Conservation (phyloP, 306 rosid species). For the Albizia julibrissin region DNA sequence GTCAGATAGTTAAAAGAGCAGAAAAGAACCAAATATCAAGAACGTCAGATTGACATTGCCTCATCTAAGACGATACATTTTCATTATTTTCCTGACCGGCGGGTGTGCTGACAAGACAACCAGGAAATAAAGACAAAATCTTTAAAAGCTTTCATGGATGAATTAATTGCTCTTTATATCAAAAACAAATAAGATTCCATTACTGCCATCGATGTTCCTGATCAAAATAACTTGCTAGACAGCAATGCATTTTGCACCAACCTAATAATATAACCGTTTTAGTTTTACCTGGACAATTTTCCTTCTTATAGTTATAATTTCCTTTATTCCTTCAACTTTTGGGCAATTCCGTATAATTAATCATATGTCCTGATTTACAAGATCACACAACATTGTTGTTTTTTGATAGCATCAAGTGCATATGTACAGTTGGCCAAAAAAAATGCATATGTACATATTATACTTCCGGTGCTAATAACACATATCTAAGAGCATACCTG, state of each 20-base stretch:
- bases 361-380: neutral
- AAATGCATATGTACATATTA: neutral
- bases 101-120: neutral
- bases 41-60: constrained; percentile 7
- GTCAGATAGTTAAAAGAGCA: neutral
- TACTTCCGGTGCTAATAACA: constrained; percentile 1
- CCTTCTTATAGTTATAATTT: neutral
- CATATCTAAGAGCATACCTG: constrained; percentile 59
- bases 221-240: neutral
- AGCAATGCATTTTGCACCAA: constrained; percentile 12
- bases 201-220: neutral
- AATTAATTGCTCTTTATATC: neutral
- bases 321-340: constrained; percentile 22
- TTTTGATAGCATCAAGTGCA: neutral
- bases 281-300: neutral
- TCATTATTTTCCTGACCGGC: constrained; percentile 6
- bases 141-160: neutral
- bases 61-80: neutral
- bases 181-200: neutral
- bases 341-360: constrained; percentile 10
- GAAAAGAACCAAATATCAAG: constrained; percentile 12
- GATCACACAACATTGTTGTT: neutral
- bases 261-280: neutral
- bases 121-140: neutral
- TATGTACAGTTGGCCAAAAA: neutral